Percentiles rank a stretch among this genome's conserved stretches.
Conservation (phyloP, 305 asterid species). For the Withania somnifera region DNA sequence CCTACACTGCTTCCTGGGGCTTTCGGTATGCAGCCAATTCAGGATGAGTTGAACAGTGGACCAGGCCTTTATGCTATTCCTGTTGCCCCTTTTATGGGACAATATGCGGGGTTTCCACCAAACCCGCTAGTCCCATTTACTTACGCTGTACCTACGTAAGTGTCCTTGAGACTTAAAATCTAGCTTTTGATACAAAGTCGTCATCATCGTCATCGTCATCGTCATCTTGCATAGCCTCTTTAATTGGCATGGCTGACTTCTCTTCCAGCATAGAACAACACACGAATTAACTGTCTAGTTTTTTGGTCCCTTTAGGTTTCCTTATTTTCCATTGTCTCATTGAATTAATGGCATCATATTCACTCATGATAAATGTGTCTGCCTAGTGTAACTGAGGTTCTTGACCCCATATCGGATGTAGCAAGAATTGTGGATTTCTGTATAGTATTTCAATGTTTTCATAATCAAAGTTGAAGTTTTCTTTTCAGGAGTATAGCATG, state of each 20-base stretch:
- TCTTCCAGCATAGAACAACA: not conserved
- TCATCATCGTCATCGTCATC: not conserved
- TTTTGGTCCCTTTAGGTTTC: not conserved
- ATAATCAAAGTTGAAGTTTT: not conserved
- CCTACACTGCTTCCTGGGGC: slow-evolving; percentile 48
- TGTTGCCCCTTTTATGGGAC: slow-evolving; percentile 44
- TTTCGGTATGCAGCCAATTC: slow-evolving; percentile 40
- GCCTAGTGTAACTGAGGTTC: not conserved
- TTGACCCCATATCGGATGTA: not conserved
- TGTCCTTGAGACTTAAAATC: slow-evolving; percentile 10
- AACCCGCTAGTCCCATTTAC: slow-evolving; percentile 66
- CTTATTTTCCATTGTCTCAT: not conserved
- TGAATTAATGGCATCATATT: not conserved
- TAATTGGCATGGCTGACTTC: not conserved
- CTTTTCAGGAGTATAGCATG: not conserved
- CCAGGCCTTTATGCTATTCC: slow-evolving; percentile 92
- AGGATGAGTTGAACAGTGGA: slow-evolving; percentile 64
- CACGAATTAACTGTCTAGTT: not conserved
- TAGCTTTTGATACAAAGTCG: not conserved
- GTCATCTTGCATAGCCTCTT: not conserved
- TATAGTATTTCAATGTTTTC: not conserved
- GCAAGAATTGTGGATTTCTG: not conserved
- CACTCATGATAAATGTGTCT: not conserved
- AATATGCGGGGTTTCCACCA: slow-evolving; percentile 41
- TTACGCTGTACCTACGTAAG: slow-evolving; percentile 76